phyloP scores from a whole-genome alignment of 805 yeast species.

The Cephaloascus fragrans region DNA sequence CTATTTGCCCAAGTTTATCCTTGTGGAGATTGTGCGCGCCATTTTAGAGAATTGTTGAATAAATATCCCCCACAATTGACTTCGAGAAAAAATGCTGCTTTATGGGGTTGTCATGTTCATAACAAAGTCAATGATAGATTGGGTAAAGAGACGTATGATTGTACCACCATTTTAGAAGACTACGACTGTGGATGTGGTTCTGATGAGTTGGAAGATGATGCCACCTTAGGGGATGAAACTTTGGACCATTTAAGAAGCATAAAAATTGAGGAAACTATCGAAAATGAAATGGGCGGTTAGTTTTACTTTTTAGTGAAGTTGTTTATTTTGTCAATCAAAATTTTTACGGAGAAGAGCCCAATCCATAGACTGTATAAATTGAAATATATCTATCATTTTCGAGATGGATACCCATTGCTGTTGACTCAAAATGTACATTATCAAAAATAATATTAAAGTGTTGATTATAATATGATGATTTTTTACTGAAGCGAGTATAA shows the following conservation, averaged over 20 bases:
- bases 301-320: too few species aligned
- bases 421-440: too few species aligned
- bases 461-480: too few species aligned
- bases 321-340: too few species aligned
- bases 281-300: slow-evolving; percentile 33
- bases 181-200: slow-evolving; percentile 95
- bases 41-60: slow-evolving; percentile 60
- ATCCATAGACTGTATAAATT: too few species aligned
- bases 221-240: slow-evolving; percentile 24
- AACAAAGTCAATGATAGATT: slow-evolving; percentile 74
- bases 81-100: slow-evolving; percentile 69
- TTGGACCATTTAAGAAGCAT: slow-evolving; percentile 33
- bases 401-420: too few species aligned
- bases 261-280: slow-evolving; percentile 31
- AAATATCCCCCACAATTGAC: slow-evolving; percentile 80
- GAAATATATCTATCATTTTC: too few species aligned
- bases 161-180: slow-evolving; percentile 75
- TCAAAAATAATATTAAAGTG: too few species aligned
- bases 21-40: slow-evolving; percentile 94
- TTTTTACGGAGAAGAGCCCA: too few species aligned
- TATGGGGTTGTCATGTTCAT: slow-evolving; percentile 95
- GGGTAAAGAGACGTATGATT: slow-evolving; percentile 68
- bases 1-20: slow-evolving; percentile 91
- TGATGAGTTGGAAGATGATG: slow-evolving; percentile 48
- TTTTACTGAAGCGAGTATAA: too few species aligned